Percentiles rank a stretch among this genome's conserved stretches.
These are phyloP conservation scores for Talaromyces albobiverticillius DNA, from an alignment of 2,329 filamentous ascomycete species.

Conservation along the genomic window DNA sequence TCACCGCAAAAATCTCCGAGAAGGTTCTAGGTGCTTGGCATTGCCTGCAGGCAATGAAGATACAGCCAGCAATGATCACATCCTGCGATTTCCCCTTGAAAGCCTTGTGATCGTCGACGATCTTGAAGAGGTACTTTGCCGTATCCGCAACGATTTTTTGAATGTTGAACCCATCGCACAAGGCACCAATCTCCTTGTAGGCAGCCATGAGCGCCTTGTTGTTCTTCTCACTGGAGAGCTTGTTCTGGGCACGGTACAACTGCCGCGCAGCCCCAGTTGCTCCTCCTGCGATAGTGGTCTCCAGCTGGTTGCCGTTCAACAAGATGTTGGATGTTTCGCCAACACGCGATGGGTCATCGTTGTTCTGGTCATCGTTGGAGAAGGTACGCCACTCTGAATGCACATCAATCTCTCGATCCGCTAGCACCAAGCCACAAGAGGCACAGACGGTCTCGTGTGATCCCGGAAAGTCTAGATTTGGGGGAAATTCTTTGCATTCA, in stretches of 20 bases:
- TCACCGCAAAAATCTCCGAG: constrained; percentile 89
- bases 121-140: constrained; percentile 93
- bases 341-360: constrained; percentile 96
- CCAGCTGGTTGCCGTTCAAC: constrained; percentile 82
- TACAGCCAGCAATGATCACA: constrained; percentile 89
- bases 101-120: constrained; percentile 85
- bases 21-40: constrained; percentile 85
- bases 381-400: constrained; percentile 99
- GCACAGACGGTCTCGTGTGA: constrained; percentile 90
- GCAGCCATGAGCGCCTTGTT: constrained; percentile 79
- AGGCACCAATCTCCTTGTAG: constrained; percentile 80
- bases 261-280: constrained; percentile 70
- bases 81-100: constrained; percentile 96
- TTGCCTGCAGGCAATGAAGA: constrained; percentile 96
- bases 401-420: constrained; percentile 88
- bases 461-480: constrained; percentile 89
- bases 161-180: constrained; percentile 82
- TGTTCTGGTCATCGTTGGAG: constrained; percentile 94
- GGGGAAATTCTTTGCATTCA: constrained; percentile 89
- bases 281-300: constrained; percentile 82
- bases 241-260: constrained; percentile 79
- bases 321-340: constrained; percentile 90
- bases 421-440: constrained; percentile 86
- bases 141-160: constrained; percentile 79
- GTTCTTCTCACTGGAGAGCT: constrained; percentile 74